Percentiles rank a stretch among this genome's conserved stretches.
phyloP scores from a whole-genome alignment of 768 basidiomycete species.

The Leccinum subgranulosum region DNA sequence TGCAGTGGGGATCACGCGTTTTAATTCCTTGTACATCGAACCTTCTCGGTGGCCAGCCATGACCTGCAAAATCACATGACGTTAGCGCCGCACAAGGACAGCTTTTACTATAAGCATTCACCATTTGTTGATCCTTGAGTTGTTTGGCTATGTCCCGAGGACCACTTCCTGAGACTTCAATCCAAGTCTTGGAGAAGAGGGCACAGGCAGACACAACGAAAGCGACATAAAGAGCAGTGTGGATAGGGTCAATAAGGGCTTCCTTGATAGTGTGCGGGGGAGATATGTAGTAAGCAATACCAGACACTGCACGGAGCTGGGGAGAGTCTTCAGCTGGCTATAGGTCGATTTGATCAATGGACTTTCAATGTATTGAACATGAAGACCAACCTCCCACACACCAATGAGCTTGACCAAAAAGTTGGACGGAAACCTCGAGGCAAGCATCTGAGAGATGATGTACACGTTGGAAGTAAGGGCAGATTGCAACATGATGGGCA shows the following conservation, averaged over 20 bases:
- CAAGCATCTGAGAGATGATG: slow-evolving; percentile 95
- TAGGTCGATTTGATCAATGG: slow-evolving; percentile 5
- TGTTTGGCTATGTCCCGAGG: slow-evolving; percentile 97
- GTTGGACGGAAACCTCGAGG: slow-evolving; percentile 86
- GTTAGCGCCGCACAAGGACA: slow-evolving; percentile 3
- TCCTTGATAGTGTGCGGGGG: slow-evolving; percentile 92
- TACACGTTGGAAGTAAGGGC: slow-evolving; percentile 93
- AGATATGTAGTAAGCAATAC: slow-evolving; percentile 97
- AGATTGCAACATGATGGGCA: slow-evolving; percentile 99
- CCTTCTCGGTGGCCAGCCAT: slow-evolving; percentile 93
- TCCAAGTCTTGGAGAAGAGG: slow-evolving; percentile 99
- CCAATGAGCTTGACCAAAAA: slow-evolving; percentile 87
- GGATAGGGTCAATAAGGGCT: slow-evolving; percentile 89
- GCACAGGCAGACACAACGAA: slow-evolving; percentile 96
- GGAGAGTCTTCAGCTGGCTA: slow-evolving; percentile 93
- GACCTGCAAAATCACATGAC: slow-evolving; percentile 38
- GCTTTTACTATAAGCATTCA: slow-evolving; percentile 22
- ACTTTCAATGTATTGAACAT: background rate
- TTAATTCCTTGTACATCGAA: slow-evolving; percentile 99
- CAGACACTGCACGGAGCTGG: slow-evolving; percentile 85
- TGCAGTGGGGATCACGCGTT: slow-evolving; percentile 95
- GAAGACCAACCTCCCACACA: slow-evolving; percentile 86
- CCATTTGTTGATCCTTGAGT: slow-evolving; percentile 98
- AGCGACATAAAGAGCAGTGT: slow-evolving; percentile 84
- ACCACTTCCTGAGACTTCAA: slow-evolving; percentile 95